A percentile compares a stretch with the other conserved stretches of the same genome.
Evolutionary conservation across 345 rosid species (phyloP).

Genomic region (Eutrema yunnanense): DNA sequence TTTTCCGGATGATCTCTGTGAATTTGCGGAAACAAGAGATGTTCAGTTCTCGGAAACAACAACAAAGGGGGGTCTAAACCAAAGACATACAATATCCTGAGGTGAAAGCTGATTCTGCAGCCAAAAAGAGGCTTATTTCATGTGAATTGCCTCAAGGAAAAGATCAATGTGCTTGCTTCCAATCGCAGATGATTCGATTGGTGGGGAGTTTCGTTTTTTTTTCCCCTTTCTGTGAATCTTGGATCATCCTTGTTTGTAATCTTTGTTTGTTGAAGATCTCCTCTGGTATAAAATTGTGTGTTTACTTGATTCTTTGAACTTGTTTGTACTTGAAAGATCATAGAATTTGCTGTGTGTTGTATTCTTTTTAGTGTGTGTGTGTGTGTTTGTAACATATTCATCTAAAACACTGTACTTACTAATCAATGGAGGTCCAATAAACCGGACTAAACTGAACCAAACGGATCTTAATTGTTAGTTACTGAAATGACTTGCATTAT

Average conservation of each 20-base stretch:
- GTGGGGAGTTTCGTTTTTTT: background rate
- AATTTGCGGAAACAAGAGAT: slow-evolving; percentile 11
- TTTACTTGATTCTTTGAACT: slow-evolving; percentile 23
- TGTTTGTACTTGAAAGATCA: background rate
- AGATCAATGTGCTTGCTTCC: slow-evolving; percentile 9
- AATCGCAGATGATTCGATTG: background rate
- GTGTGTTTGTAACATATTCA: slow-evolving; percentile 4
- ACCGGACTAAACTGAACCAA: background rate
- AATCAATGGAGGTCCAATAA: background rate
- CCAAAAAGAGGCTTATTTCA: background rate
- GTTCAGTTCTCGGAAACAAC: slow-evolving; percentile 12
- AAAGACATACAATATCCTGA: slow-evolving; percentile 1
- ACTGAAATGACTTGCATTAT: background rate
- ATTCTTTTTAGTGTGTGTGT: slow-evolving; percentile 6
- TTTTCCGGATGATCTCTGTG: slow-evolving; percentile 15
- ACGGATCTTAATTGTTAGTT: background rate
- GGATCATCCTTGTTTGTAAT: background rate
- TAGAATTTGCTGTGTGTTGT: slow-evolving; percentile 5
- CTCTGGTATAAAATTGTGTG: slow-evolving; percentile 20
- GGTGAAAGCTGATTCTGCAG: slow-evolving; percentile 5
- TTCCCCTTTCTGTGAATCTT: background rate
- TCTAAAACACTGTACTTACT: background rate
- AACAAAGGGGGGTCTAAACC: slow-evolving; percentile 1
- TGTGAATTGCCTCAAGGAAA: slow-evolving; percentile 1
- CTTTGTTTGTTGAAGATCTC: slow-evolving; percentile 4